phyloP scores from a whole-genome alignment of 2,329 filamentous ascomycete species.

The Shiraia sp. region DNA sequence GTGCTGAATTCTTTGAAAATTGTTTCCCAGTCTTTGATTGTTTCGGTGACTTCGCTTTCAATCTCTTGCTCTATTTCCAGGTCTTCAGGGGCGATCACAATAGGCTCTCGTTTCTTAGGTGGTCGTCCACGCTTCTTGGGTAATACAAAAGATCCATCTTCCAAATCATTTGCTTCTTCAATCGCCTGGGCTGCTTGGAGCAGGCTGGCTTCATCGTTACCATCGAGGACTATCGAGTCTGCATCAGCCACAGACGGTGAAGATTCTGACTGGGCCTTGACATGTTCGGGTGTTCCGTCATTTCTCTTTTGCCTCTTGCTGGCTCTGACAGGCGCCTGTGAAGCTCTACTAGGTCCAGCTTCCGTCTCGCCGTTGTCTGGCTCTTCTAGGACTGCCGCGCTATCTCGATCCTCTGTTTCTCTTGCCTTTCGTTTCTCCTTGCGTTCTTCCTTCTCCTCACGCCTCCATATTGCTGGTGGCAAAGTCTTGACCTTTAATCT shows the following conservation, averaged over 20 bases:
- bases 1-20: conserved; percentile 34
- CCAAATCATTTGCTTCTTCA: conserved; percentile 20
- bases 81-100: conserved; percentile 49
- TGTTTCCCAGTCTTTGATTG: conserved; percentile 35
- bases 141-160: conserved; percentile 26
- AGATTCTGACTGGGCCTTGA: conserved; percentile 6
- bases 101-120: conserved; percentile 36
- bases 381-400: conserved; percentile 5
- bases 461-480: conserved; percentile 79
- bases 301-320: conserved; percentile 31
- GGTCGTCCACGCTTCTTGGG: conserved; percentile 46
- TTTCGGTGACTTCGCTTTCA: conserved; percentile 49
- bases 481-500: conserved; percentile 63
- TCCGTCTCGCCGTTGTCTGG: conserved; percentile 10
- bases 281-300: conserved; percentile 19
- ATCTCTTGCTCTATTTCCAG: conserved; percentile 53
- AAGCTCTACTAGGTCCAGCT: conserved; percentile 8
- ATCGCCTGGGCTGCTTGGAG: conserved; percentile 23
- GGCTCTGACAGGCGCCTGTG: conserved; percentile 10
- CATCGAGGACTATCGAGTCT: conserved; percentile 24
- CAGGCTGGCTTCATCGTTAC: conserved; percentile 23
- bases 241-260: conserved; percentile 8
- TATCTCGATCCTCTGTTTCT: conserved; percentile 17
- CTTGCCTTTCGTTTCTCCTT: conserved; percentile 32
- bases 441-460: conserved; percentile 55